Percentiles rank a stretch among this genome's conserved stretches.
phyloP scores from a whole-genome alignment of 805 yeast genomes.

The Kodamaea leandrae region DNA sequence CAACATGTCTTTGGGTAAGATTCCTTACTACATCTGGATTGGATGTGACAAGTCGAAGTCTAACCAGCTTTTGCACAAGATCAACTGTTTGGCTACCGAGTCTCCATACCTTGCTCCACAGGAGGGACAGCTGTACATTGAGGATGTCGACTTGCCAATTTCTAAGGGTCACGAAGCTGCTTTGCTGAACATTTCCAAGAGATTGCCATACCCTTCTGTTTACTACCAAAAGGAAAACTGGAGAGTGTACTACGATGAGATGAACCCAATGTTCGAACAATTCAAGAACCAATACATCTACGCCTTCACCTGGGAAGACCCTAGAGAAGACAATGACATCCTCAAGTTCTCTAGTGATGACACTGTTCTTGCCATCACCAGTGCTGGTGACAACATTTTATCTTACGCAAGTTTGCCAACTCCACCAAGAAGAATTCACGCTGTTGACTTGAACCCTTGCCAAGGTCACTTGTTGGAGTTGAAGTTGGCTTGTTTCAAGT shows the following conservation, averaged over 20 bases:
- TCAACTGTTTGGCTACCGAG: conserved; percentile 75
- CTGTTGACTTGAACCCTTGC: conserved; percentile 80
- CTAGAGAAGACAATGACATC: conserved; percentile 71
- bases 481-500: conserved; percentile 67
- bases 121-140: conserved; percentile 11
- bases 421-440: conserved; percentile 76
- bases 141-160: conserved; percentile 34
- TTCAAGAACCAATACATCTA: conserved; percentile 78
- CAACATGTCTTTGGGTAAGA: conserved; percentile 64
- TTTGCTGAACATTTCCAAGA: conserved; percentile 53
- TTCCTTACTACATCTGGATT: conserved; percentile 82
- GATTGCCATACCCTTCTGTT: conserved; percentile 75
- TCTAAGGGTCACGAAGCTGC: conserved; percentile 82
- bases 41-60: conserved; percentile 51
- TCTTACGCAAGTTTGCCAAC: conserved; percentile 69
- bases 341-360: conserved; percentile 60
- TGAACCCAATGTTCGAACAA: conserved; percentile 63
- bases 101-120: conserved; percentile 75
- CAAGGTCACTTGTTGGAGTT: conserved; percentile 80
- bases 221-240: conserved; percentile 76
- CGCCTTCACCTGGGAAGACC: conserved; percentile 92
- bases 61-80: conserved; percentile 51
- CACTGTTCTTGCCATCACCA: conserved; percentile 77
- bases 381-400: conserved; percentile 81
- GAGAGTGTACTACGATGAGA: conserved; percentile 77